These are phyloP conservation scores for Sugiyamaella pinicola DNA, from an alignment of 1,139 yeast genomes.

Conservation along the genomic window DNA sequence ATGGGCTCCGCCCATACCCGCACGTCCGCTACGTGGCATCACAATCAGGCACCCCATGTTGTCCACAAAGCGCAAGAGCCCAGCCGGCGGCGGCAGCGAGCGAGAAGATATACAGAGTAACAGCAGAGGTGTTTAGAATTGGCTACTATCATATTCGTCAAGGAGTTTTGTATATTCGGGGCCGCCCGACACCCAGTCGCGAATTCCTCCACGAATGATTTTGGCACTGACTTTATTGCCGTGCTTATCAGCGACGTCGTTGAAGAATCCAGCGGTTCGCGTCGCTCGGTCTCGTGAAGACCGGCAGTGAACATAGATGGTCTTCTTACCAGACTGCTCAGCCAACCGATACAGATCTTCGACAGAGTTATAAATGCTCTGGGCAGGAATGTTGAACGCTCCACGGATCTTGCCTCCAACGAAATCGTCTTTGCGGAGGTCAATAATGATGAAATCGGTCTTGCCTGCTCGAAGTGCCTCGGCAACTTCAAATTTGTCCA, in stretches of 20 bases:
- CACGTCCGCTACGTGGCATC: no score
- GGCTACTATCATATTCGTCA: conserved; percentile 30
- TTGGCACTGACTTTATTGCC: conserved; percentile 26
- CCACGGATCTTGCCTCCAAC: conserved; percentile 34
- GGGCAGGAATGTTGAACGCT: conserved; percentile 36
- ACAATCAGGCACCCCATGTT: no score
- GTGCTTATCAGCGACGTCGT: conserved; percentile 28
- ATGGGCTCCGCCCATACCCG: no score
- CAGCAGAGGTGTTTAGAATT: conserved; percentile 7
- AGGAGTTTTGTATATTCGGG: conserved; percentile 29
- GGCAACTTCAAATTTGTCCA: conserved; percentile 29
- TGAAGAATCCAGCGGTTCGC: conserved; percentile 34
- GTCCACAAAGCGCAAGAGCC: no score
- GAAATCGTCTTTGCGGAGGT: conserved; percentile 34
- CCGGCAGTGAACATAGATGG: conserved; percentile 31
- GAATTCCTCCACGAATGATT: conserved; percentile 34
- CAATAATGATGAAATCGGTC: conserved; percentile 29
- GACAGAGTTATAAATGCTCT: conserved; percentile 30
- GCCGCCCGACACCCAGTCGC: conserved; percentile 33
- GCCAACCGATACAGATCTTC: conserved; percentile 31
- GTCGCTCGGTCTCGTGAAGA: conserved; percentile 34
- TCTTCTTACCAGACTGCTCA: conserved; percentile 30
- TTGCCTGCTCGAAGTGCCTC: conserved; percentile 22
- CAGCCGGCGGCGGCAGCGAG: conserved; percentile 1
- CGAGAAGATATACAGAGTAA: not conserved